Base-by-base conservation (phyloP, 148 eudicot genomes). In the Nyssa sinensis region DNA sequence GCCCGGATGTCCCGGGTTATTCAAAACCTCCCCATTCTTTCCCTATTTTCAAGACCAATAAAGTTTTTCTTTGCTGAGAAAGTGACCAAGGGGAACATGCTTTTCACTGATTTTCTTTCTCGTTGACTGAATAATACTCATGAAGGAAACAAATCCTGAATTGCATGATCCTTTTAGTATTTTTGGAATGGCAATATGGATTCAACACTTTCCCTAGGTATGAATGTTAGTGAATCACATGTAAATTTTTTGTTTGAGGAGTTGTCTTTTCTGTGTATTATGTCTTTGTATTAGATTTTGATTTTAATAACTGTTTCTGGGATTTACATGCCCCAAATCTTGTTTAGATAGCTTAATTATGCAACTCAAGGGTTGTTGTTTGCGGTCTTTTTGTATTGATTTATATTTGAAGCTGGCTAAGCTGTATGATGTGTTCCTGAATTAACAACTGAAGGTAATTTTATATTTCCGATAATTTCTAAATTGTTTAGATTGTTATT, bases 401-500 rank as follows among this genome's bases (percentile, higher is more conserved):
- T 55, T n/a, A 55, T 55, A 55, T 55, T 1, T 5, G 24, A 55
- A 55, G 21, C 21, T 17, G 17, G 59, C 8, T 21, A 13, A 55
- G 17, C 6, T 55, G 25, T 55, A 5, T 44, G 17, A 44, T 0
- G 2, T 44, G 12, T 1, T 44, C 7, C 25, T 55, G 24, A 17
- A 24, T 19, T 55, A 55, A 7, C 21, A 24, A 25, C 39, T 10
- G 19, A 41, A 39, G 12, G 13, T 25, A 1, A n/a, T n/a, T 19
- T 41, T 27, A 16, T 19, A 10, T 64, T 37, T 66, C 19, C 12
- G 69, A 39, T 51, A 35, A 66, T 47, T 27, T 44, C 34, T 67
- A 16, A 44, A 31, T 7, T 67, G 32, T 13, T 58, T 67, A 33
- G 28, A 28, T 62, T 55, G 68, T 49, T 67, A 61, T 61, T 69